Conservation (phyloP, 495 filamentous ascomycete species). For the Echria macrotheca region DNA sequence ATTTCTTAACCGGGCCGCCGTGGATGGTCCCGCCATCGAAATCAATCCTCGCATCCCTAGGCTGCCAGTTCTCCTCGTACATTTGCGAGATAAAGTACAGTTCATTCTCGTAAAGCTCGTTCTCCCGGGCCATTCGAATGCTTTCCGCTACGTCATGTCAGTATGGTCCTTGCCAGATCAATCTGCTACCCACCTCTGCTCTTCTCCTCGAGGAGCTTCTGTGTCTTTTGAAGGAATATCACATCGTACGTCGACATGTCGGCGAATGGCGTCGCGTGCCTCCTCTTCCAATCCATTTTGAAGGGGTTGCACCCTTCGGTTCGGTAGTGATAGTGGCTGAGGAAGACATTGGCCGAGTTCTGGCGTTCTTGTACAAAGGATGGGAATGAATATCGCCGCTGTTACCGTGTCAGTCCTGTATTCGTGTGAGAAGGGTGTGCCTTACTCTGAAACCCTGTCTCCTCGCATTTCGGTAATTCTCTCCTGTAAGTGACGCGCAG, state of each 20-base stretch:
- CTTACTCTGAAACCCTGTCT: slow-evolving; percentile 16
- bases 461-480: slow-evolving; percentile 32
- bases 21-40: neutral
- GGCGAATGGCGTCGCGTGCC: slow-evolving; percentile 9
- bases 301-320: slow-evolving; percentile 33
- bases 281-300: slow-evolving; percentile 22
- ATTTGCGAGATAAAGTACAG: slow-evolving; percentile 23
- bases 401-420: neutral
- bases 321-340: slow-evolving; percentile 34
- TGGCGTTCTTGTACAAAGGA: slow-evolving; percentile 20
- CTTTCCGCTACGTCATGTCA: neutral
- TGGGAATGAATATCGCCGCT: slow-evolving; percentile 14
- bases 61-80: slow-evolving; percentile 22
- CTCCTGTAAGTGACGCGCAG: slow-evolving; percentile 29
- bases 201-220: slow-evolving; percentile 7
- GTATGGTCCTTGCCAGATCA: neutral
- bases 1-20: slow-evolving; percentile 4
- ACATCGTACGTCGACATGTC: slow-evolving; percentile 13
- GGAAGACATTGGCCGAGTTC: slow-evolving; percentile 32
- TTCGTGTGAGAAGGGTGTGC: neutral
- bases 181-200: neutral
- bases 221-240: slow-evolving; percentile 11
- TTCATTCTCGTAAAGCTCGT: slow-evolving; percentile 17
- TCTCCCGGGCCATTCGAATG: neutral
- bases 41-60: slow-evolving; percentile 7